These are phyloP conservation scores for Creolimax fragrantissima DNA, from an alignment of 78 protist genomes.

Conservation along the genomic window DNA sequence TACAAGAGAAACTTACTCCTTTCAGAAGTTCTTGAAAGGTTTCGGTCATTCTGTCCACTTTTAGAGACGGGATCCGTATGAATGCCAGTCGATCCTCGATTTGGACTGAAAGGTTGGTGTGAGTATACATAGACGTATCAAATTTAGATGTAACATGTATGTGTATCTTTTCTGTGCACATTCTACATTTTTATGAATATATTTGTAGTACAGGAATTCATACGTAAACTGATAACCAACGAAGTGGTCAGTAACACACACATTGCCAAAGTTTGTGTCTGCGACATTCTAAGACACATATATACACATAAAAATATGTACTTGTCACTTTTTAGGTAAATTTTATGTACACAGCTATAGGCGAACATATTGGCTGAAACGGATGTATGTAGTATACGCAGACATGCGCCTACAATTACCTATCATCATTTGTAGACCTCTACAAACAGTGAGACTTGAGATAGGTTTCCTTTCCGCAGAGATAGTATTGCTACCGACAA, in stretches of 20 bases:
- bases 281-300: background rate
- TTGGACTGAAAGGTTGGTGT: background rate
- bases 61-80: background rate
- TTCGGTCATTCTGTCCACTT: background rate
- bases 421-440: background rate
- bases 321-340: background rate
- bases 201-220: no score
- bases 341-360: background rate
- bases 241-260: no score
- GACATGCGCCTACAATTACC: no score
- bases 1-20: background rate
- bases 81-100: background rate
- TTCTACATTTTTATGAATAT: background rate
- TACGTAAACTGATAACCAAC: no score
- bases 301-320: background rate
- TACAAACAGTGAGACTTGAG: background rate
- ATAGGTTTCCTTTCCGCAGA: background rate
- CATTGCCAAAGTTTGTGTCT: no score
- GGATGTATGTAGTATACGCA: background rate
- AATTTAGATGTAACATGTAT: background rate
- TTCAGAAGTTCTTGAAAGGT: background rate
- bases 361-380: background rate
- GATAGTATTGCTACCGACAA: background rate
- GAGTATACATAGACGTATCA: no score
- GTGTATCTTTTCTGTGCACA: background rate